Conservation (phyloP, 169 alveolate species). For the Eimeria praecox region DNA sequence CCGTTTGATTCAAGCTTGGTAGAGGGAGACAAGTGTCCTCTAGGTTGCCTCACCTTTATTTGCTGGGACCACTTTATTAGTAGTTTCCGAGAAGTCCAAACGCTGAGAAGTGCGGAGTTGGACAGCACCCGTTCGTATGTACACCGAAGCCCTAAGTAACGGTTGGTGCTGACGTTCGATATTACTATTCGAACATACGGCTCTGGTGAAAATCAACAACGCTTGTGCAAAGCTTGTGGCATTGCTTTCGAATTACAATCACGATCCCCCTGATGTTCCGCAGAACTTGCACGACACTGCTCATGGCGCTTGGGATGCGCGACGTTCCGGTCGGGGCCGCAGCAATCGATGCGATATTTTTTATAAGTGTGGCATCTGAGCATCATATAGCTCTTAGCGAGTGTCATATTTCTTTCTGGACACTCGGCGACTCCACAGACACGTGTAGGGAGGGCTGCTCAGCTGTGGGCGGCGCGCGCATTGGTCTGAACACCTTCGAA, state of each 20-base stretch:
- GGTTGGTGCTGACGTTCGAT: neutral
- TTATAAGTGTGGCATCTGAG: constrained; percentile 55
- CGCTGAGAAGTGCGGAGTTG: neutral
- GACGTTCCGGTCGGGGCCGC: neutral
- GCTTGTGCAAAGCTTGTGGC: neutral
- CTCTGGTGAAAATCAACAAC: neutral
- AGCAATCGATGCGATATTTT: constrained; percentile 67
- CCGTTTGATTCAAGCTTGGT: neutral
- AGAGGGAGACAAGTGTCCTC: neutral
- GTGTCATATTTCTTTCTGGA: constrained; percentile 65
- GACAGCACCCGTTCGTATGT: constrained; percentile 7
- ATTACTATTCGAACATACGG: neutral
- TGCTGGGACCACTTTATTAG: constrained; percentile 5
- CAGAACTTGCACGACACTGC: neutral
- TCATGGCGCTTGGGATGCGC: neutral
- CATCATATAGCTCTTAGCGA: constrained; percentile 28
- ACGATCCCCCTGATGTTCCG: neutral
- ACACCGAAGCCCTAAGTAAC: neutral
- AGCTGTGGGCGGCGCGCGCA: constrained; percentile 73
- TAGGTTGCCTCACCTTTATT: neutral
- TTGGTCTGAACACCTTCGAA: constrained; percentile 73
- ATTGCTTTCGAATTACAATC: neutral
- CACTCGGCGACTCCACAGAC: constrained; percentile 30
- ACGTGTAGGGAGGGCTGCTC: constrained; percentile 72
- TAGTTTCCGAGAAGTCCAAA: neutral